These are phyloP conservation scores for Malassezia dermatis DNA, from an alignment of 1,284 basidiomycete genomes.

Conservation along the genomic window DNA sequence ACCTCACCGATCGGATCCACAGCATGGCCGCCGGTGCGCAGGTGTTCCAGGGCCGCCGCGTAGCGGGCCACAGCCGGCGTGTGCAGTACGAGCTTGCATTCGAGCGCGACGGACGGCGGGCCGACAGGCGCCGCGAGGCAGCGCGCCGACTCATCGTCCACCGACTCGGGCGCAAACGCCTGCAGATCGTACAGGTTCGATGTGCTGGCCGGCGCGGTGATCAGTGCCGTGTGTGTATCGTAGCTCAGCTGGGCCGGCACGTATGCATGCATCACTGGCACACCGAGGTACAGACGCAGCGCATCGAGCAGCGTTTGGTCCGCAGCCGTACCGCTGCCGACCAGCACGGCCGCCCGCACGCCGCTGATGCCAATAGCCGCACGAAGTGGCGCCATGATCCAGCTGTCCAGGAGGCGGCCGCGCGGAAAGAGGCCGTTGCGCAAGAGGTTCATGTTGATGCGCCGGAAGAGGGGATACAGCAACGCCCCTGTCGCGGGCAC, in stretches of 20 bases:
- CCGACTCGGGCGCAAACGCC: conserved; percentile 32
- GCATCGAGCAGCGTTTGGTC: conserved; percentile 35
- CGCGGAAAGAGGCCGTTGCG: conserved; percentile 29
- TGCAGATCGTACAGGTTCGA: conserved; percentile 41
- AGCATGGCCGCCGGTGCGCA: conserved; percentile 4
- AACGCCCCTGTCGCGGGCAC: conserved; percentile 18
- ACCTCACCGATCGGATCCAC: conserved; percentile 37
- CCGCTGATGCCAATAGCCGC: conserved; percentile 11
- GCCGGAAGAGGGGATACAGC: neutral
- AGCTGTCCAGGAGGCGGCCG: conserved; percentile 21
- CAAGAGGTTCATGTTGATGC: conserved; percentile 26
- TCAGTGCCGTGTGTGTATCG: neutral
- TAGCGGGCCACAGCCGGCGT: conserved; percentile 16
- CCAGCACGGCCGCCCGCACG: conserved; percentile 22
- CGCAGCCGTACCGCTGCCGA: conserved; percentile 20
- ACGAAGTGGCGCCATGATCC: conserved; percentile 22
- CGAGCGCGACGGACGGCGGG: conserved; percentile 35
- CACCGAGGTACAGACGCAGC: conserved; percentile 35
- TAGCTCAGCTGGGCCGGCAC: conserved; percentile 14
- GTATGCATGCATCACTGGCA: conserved; percentile 35
- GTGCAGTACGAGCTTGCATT: conserved; percentile 36
- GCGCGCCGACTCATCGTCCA: conserved; percentile 5
- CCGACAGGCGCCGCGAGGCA: conserved; percentile 35
- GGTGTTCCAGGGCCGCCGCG: conserved; percentile 19
- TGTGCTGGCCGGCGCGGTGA: conserved; percentile 29